phyloP scores from a whole-genome alignment of 78 protist species.

The Dictyostelium intermedium region DNA sequence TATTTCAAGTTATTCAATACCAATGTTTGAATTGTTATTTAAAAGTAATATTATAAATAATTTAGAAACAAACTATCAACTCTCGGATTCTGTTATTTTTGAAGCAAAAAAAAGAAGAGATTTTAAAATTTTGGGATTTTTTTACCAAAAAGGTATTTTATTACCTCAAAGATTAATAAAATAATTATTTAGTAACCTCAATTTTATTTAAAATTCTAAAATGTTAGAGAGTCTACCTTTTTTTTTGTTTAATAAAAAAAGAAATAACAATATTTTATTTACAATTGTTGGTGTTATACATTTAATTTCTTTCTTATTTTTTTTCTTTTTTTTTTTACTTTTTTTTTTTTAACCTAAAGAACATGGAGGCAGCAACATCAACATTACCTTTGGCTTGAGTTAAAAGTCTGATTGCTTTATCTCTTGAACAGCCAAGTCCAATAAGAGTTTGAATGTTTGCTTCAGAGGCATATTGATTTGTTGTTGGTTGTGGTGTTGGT shows the following conservation, averaged over 20 bases:
- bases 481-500: neutral
- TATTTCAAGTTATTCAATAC: neutral
- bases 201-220: no score
- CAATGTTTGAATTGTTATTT: neutral
- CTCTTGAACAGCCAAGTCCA: constrained; percentile 64
- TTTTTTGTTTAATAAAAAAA: no score
- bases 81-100: no score
- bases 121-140: neutral
- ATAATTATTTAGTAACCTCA: no score
- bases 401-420: constrained; percentile 49
- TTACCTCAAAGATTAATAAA: no score
- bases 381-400: constrained; percentile 70
- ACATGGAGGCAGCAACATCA: constrained; percentile 74
- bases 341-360: constrained; percentile 12
- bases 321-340: no score
- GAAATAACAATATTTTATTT: neutral
- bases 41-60: no score
- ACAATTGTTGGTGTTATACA: neutral
- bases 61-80: neutral
- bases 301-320: no score
- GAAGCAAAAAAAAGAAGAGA: neutral
- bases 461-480: constrained; percentile 27
- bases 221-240: no score
- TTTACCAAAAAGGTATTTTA: neutral
- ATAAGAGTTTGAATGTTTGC: neutral